Evolutionary conservation across 192 early-diverging fungal species (phyloP).

Genomic region (Chytriomyces sp.): DNA sequence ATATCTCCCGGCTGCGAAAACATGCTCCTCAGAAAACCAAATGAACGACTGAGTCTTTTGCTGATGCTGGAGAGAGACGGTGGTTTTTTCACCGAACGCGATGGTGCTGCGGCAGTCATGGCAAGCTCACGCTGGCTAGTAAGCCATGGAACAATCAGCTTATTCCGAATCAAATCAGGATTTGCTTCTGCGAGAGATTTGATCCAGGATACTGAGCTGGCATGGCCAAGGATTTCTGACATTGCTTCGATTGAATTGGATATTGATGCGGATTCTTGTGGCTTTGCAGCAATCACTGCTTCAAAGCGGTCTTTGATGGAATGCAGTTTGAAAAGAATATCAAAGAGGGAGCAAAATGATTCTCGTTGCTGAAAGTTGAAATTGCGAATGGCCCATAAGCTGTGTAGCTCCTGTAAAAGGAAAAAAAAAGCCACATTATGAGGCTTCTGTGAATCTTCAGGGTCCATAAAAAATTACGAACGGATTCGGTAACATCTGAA

Average conservation of each 20-base stretch:
- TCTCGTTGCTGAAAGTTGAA: not conserved
- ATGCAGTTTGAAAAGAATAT: slow-evolving; percentile 12
- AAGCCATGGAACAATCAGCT: slow-evolving; percentile 9
- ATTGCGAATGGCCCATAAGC: not conserved
- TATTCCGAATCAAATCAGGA: not conserved
- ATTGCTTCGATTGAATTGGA: not conserved
- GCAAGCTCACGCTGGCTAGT: not conserved
- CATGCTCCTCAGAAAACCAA: not conserved
- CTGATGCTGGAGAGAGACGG: not conserved
- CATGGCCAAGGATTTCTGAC: not conserved
- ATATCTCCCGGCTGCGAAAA: not conserved
- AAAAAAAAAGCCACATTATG: not conserved
- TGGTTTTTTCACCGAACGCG: slow-evolving; percentile 2
- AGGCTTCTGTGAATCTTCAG: not conserved
- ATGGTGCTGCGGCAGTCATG: not conserved
- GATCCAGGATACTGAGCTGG: slow-evolving; percentile 2
- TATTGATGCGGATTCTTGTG: slow-evolving; percentile 7
- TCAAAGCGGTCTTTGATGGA: slow-evolving; percentile 6
- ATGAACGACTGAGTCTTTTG: not conserved
- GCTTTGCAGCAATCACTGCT: not conserved
- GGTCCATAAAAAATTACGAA: not conserved
- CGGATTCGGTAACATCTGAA: not conserved
- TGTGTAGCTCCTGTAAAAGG: slow-evolving; percentile 12
- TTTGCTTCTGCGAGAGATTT: slow-evolving; percentile 12
- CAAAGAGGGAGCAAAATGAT: slow-evolving; percentile 11